Percentiles rank a stretch among this genome's conserved stretches.
Conservation (phyloP, 2,329 filamentous ascomycete genomes). For the Hypoxylon sp. region DNA sequence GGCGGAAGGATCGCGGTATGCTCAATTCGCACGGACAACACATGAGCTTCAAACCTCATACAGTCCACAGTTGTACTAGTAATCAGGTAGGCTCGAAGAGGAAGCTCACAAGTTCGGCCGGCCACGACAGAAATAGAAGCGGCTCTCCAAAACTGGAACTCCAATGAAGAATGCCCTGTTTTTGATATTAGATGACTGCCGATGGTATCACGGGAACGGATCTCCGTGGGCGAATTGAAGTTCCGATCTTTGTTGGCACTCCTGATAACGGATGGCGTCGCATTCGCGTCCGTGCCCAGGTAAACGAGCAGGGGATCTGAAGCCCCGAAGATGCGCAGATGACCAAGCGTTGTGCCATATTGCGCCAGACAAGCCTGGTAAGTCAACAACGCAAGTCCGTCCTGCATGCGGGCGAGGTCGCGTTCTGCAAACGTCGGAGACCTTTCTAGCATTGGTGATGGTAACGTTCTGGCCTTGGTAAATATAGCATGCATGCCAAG, state of each 20-base stretch:
- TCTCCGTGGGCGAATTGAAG: conserved; percentile 34
- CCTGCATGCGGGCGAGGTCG: conserved; percentile 21
- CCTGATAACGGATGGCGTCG: conserved; percentile 41
- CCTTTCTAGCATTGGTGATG: conserved; percentile 22
- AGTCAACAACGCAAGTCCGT: conserved; percentile 2
- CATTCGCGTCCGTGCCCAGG: conserved; percentile 37
- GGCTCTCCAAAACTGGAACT: conserved; percentile 36
- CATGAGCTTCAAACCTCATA: conserved; percentile 15
- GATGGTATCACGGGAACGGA: conserved; percentile 42
- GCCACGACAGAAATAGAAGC: conserved; percentile 36
- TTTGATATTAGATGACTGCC: conserved; percentile 34
- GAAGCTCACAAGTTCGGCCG: conserved; percentile 39
- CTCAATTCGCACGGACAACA: conserved; percentile 26
- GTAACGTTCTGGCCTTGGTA: conserved; percentile 24
- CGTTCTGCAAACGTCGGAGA: conserved; percentile 17
- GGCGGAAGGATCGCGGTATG: conserved; percentile 36
- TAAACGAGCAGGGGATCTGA: conserved; percentile 39
- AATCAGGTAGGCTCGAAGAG: conserved; percentile 46
- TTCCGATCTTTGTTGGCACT: conserved; percentile 28
- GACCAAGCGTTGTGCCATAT: conserved; percentile 35
- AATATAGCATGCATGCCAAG: conserved; percentile 35
- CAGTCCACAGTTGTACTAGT: conserved; percentile 38
- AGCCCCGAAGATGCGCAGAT: conserved; percentile 41
- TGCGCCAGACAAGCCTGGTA: conserved; percentile 24
- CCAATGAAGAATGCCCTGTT: conserved; percentile 28